A percentile compares a stretch with the other conserved stretches of the same genome.
Conservation (phyloP, 129 eudicot genomes). For the Kitagawia praeruptora region DNA sequence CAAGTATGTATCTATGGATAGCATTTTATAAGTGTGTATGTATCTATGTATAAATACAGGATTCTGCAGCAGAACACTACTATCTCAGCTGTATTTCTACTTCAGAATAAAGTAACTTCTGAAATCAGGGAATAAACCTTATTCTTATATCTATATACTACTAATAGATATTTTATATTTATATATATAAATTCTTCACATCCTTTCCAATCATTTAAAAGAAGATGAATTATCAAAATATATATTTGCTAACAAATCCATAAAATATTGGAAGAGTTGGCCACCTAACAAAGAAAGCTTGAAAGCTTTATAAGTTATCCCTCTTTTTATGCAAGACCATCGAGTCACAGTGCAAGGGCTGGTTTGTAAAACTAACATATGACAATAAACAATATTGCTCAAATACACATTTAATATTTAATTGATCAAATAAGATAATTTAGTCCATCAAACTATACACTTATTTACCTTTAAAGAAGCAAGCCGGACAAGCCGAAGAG, state of each 20-base stretch:
- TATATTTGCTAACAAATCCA: neutral
- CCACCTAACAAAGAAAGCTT: neutral
- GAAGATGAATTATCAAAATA: neutral
- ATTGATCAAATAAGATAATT: neutral
- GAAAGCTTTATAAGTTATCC: neutral
- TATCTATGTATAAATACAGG: too few species aligned
- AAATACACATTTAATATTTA: neutral
- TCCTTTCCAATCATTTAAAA: too few species aligned
- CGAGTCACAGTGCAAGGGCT: neutral
- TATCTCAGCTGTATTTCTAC: too few species aligned
- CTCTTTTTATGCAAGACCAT: neutral
- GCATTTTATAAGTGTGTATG: too few species aligned
- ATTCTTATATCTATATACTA: too few species aligned
- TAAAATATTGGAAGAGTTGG: neutral
- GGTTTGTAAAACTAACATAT: neutral
- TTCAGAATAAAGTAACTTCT: too few species aligned
- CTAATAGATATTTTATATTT: too few species aligned
- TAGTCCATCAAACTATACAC: neutral
- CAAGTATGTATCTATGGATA: too few species aligned
- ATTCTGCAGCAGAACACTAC: too few species aligned
- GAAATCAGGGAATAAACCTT: too few species aligned
- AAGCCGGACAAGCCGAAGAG: conserved; percentile 63
- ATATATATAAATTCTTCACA: too few species aligned
- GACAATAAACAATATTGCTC: neutral
- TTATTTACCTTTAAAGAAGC: conserved; percentile 59